Percentiles rank a stretch among this genome's conserved stretches.
phyloP scores from a whole-genome alignment of 148 eudicot genomes.

The Nepenthes gracilis region DNA sequence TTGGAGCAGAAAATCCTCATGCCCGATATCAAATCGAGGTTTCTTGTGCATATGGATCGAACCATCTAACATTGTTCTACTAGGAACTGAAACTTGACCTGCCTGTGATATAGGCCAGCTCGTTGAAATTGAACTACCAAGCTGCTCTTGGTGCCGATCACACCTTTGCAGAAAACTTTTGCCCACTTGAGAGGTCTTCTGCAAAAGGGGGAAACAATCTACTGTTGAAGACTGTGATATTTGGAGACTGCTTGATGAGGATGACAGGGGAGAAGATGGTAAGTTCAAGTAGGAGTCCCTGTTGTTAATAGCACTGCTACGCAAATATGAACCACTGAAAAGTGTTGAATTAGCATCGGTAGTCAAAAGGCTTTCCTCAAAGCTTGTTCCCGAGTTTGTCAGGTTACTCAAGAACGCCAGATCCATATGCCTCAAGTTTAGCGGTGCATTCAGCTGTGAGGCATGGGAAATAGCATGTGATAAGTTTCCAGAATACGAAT shows the following conservation, averaged over 20 bases:
- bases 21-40: conserved; percentile 14
- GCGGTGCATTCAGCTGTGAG: conserved; percentile 3
- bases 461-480: conserved; percentile 1
- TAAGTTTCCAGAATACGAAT: conserved; percentile 8
- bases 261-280: conserved; percentile 15
- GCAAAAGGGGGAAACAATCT: conserved; percentile 14
- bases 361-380: conserved; percentile 18
- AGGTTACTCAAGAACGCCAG: conserved; percentile 1
- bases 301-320: conserved; percentile 5
- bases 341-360: conserved; percentile 17
- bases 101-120: conserved; percentile 8
- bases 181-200: conserved; percentile 6
- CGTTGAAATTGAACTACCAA: conserved; percentile 2
- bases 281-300: conserved; percentile 13
- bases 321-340: conserved; percentile 11
- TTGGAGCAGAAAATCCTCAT: conserved; percentile 10
- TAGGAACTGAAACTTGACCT: conserved; percentile 13
- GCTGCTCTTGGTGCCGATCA: conserved; percentile 9
- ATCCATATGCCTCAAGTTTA: conserved; percentile 8
- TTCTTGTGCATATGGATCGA: conserved; percentile 14
- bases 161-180: conserved; percentile 5
- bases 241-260: conserved; percentile 15
- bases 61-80: conserved; percentile 6
- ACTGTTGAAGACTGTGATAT: conserved; percentile 5
- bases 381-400: conserved; percentile 17